These are phyloP conservation scores for Podaxis sp. DNA, from an alignment of 768 basidiomycete species.

Conservation along the genomic window DNA sequence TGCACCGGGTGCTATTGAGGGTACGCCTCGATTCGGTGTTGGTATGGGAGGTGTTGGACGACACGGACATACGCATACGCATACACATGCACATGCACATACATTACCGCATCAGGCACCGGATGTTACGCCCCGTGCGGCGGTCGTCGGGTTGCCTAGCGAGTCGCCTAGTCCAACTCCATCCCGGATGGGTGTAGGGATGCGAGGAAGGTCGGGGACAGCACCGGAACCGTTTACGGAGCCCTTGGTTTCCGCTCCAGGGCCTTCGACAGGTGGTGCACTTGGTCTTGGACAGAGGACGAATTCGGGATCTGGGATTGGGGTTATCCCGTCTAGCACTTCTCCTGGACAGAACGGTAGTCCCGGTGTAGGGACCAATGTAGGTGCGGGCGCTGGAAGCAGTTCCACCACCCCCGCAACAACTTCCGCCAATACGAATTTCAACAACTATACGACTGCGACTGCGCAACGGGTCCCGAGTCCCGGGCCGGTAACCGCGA, in stretches of 20 bases:
- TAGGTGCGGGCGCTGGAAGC: background rate
- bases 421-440: background rate
- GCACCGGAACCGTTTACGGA: constrained; percentile 10
- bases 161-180: constrained; percentile 14
- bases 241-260: background rate
- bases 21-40: constrained; percentile 7
- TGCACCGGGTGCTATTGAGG: constrained; percentile 73
- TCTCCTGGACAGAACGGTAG: background rate
- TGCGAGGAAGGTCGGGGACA: constrained; percentile 4
- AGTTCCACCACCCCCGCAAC: background rate
- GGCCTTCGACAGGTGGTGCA: background rate
- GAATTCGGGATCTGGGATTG: background rate
- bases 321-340: background rate
- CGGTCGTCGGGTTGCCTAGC: constrained; percentile 52
- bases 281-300: background rate
- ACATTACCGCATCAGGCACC: constrained; percentile 36
- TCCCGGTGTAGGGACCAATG: background rate
- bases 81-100: constrained; percentile 25
- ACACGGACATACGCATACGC: constrained; percentile 23
- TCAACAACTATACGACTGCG: constrained; percentile 4
- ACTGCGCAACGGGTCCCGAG: constrained; percentile 3
- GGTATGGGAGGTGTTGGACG: background rate
- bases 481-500: constrained; percentile 14
- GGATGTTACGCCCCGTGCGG: constrained; percentile 65
- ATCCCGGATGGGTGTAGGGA: background rate